Percentiles rank a stretch among this genome's conserved stretches.
Conservation (phyloP, 108 stramenopile genomes). For the Conticribra weissflogii region DNA sequence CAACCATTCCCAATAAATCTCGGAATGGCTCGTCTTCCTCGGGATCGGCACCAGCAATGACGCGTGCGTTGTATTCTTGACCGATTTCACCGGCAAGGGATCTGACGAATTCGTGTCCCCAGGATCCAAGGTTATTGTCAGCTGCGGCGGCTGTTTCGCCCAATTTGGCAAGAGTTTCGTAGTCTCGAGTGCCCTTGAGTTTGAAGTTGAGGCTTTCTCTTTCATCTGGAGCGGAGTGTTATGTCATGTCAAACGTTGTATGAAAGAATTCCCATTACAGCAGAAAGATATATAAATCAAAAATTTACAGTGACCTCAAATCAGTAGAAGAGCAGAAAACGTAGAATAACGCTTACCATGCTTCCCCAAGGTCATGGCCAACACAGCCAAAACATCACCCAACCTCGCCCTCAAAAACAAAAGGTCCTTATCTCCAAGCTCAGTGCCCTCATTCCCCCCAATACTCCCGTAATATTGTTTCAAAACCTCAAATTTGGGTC, state of each 20-base stretch:
- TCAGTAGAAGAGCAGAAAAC: too few relatives aligned
- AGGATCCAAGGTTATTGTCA: slow-evolving; percentile 89
- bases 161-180: slow-evolving; percentile 52
- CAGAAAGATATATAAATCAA: neutral
- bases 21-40: slow-evolving; percentile 73
- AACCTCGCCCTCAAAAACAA: slow-evolving; percentile 70
- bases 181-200: slow-evolving; percentile 83
- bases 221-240: slow-evolving; percentile 52
- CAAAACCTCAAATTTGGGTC: slow-evolving; percentile 90
- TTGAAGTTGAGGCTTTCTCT: slow-evolving; percentile 94
- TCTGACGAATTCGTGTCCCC: slow-evolving; percentile 99
- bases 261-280: neutral
- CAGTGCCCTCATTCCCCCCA: slow-evolving; percentile 38
- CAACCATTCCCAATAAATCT: slow-evolving; percentile 90
- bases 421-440: slow-evolving; percentile 52
- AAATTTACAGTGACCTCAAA: too few relatives aligned
- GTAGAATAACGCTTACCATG: slow-evolving; percentile 84
- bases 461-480: slow-evolving; percentile 77
- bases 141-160: slow-evolving; percentile 52
- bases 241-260: too few relatives aligned
- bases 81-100: slow-evolving; percentile 97
- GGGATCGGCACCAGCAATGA: slow-evolving; percentile 73
- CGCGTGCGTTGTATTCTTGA: slow-evolving; percentile 91
- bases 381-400: slow-evolving; percentile 95
- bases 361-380: slow-evolving; percentile 97